Percentiles rank a stretch among this genome's conserved stretches.
These are phyloP conservation scores for Schwanniomyces vanrijiae DNA, from an alignment of 805 yeast species.

Conservation along the genomic window DNA sequence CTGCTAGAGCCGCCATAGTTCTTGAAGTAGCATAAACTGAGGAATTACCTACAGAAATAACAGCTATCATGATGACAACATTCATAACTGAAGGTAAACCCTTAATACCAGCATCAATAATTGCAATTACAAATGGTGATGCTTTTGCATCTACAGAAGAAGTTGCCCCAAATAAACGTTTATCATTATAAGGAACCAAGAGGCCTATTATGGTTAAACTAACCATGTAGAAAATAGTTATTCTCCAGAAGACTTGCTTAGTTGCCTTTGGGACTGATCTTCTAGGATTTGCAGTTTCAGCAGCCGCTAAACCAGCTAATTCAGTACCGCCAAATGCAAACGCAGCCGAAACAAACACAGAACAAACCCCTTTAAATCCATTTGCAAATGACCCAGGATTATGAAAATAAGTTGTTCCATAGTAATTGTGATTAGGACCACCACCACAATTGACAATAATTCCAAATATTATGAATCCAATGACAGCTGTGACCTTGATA, in stretches of 20 bases:
- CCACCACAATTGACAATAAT: constrained; percentile 38
- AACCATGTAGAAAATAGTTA: constrained; percentile 38
- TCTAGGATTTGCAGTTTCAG: constrained; percentile 40
- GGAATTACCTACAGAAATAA: constrained; percentile 74
- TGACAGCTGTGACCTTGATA: constrained; percentile 32
- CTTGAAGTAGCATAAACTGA: constrained; percentile 74
- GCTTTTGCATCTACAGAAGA: constrained; percentile 44
- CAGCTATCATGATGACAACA: constrained; percentile 70
- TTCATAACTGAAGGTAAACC: constrained; percentile 74
- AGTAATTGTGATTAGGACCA: constrained; percentile 32
- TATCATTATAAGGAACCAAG: constrained; percentile 52
- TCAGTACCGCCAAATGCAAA: constrained; percentile 39
- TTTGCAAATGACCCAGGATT: constrained; percentile 32
- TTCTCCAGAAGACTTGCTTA: constrained; percentile 45
- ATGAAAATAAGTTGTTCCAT: constrained; percentile 32
- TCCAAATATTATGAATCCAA: constrained; percentile 37
- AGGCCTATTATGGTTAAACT: constrained; percentile 35
- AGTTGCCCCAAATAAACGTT: constrained; percentile 47
- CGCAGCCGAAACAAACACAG: constrained; percentile 37
- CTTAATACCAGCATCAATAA: constrained; percentile 57
- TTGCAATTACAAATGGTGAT: constrained; percentile 77
- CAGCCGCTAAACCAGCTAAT: constrained; percentile 37
- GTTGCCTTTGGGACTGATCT: constrained; percentile 41
- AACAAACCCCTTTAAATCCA: constrained; percentile 39
- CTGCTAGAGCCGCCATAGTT: constrained; percentile 65